Conservation (phyloP, 164 flowering plant genomes). For the Warburgia ugandensis region DNA sequence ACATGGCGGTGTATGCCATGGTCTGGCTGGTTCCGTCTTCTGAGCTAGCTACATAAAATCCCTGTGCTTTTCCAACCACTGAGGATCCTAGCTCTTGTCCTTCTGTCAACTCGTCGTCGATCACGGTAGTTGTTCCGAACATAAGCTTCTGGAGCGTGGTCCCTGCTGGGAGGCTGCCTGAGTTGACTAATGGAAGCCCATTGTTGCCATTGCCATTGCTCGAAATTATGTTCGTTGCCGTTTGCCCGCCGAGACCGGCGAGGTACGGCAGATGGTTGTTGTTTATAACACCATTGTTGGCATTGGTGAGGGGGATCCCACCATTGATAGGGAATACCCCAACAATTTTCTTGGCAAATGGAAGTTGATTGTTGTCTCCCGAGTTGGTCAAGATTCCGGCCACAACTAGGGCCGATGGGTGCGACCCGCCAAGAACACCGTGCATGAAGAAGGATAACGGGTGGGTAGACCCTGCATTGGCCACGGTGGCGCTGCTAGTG, state of each 20-base stretch:
- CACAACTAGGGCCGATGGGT: slow-evolving; percentile 47
- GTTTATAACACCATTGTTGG: slow-evolving; percentile 10
- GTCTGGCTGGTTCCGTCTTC: slow-evolving; percentile 58
- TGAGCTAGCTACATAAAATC: slow-evolving; percentile 59
- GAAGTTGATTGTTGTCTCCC: slow-evolving; percentile 51
- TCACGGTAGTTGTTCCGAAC: slow-evolving; percentile 63
- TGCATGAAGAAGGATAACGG: slow-evolving; percentile 43
- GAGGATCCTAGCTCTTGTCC: slow-evolving; percentile 59
- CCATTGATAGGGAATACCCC: slow-evolving; percentile 46
- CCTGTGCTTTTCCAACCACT: slow-evolving; percentile 61
- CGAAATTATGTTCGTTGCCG: slow-evolving; percentile 30
- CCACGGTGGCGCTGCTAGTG: background rate
- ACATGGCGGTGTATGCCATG: slow-evolving; percentile 54
- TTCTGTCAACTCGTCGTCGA: slow-evolving; percentile 63
- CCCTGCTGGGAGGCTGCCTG: slow-evolving; percentile 36
- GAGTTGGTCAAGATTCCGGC: slow-evolving; percentile 57
- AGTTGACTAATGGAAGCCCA: slow-evolving; percentile 13
- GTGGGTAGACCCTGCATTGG: slow-evolving; percentile 14
- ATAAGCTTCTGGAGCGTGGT: slow-evolving; percentile 37
- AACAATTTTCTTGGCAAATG: slow-evolving; percentile 66
- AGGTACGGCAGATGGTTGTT: slow-evolving; percentile 19
- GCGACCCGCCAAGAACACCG: slow-evolving; percentile 38
- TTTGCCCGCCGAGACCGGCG: slow-evolving; percentile 32
- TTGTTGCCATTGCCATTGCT: slow-evolving; percentile 42
- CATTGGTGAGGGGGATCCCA: slow-evolving; percentile 28